Evolutionary conservation across 2,329 filamentous ascomycete species (phyloP), one percentile per base, ranked within the genome.

Genomic region (Colletotrichum melonis): DNA sequence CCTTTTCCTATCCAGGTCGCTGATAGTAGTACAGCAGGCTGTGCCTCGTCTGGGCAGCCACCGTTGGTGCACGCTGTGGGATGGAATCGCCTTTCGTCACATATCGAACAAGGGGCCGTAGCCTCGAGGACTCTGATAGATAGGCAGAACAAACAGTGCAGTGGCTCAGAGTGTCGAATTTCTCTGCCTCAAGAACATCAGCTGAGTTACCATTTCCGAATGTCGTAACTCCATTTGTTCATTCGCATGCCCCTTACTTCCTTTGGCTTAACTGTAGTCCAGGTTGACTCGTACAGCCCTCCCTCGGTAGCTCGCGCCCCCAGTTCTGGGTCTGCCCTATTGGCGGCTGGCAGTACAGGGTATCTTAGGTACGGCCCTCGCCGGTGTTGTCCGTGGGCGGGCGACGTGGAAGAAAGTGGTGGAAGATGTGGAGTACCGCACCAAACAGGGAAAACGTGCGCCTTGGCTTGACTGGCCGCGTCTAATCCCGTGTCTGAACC

Each of bases 361-460:
- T 42, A 67, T 55, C 70, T 73, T 65, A 70, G 66, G 70, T 73
- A 65, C 67, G 70, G 69, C 52, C 69, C 69, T 69, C 59, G 69
- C 69, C 69, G 69, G 58, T 54, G 66, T 69, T 55, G 65, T 72
- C 69, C 63, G 69, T 69, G 69, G 69, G 69, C 28, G 46, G 60
- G 70, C 64, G 66, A 59, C 35, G 12, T 69, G 66, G 59, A 64
- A 69, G 69, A 59, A 73, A 64, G 54, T 73, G 59, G 70, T 60
- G 67, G 70, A 64, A 64, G 55, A 52, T 64, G 67, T 73, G 70
- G 70, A 70, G 66, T 56, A 55, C 38, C 26, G 49, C 58, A 32
- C 60, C 60, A 74, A 73, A 62, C 73, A 67, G 55, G 72, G 66
- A 56, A 75, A 70, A 75, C 62, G 70, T 75, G 70, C 65, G 73